phyloP scores from a whole-genome alignment of 257 asterid species.

The Salvia hispanica region DNA sequence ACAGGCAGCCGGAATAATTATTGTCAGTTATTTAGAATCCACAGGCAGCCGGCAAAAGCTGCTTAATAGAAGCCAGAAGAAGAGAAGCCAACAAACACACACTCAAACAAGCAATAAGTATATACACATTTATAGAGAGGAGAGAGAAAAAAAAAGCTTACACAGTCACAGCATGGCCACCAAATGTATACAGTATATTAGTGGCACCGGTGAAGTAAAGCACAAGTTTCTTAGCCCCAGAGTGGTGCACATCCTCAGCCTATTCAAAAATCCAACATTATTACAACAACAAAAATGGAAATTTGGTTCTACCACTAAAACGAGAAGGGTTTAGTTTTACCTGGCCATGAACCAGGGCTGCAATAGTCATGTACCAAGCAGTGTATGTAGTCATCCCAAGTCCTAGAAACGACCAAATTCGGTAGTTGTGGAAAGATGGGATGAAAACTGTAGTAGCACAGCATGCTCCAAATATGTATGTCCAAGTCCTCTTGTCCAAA shows the following conservation, averaged over 20 bases:
- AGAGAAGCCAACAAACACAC: neutral
- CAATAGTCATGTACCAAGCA: constrained; percentile 87
- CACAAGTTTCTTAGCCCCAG: constrained; percentile 73
- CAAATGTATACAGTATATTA: constrained; percentile 88
- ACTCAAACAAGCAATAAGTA: neutral
- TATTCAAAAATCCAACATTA: constrained; percentile 25
- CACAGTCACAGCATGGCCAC: constrained; percentile 99
- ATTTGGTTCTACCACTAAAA: neutral
- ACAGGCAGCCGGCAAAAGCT: constrained; percentile 83
- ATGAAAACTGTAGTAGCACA: constrained; percentile 96
- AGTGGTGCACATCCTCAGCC: constrained; percentile 73
- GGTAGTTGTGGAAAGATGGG: constrained; percentile 95
- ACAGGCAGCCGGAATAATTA: constrained; percentile 60
- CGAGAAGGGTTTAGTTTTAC: constrained; percentile 31
- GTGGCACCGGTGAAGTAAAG: constrained; percentile 98
- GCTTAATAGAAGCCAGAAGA: constrained; percentile 53
- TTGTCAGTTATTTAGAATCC: constrained; percentile 41
- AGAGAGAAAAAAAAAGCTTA: constrained; percentile 40
- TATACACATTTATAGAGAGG: neutral
- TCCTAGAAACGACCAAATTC: constrained; percentile 95
- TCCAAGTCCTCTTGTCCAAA: constrained; percentile 98
- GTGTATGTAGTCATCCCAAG: constrained; percentile 98
- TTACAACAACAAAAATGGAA: neutral
- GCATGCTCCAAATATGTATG: constrained; percentile 97
- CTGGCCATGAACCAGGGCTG: constrained; percentile 85